Conservation (phyloP, 2,329 filamentous ascomycete species). For the Diplodia seriata region DNA sequence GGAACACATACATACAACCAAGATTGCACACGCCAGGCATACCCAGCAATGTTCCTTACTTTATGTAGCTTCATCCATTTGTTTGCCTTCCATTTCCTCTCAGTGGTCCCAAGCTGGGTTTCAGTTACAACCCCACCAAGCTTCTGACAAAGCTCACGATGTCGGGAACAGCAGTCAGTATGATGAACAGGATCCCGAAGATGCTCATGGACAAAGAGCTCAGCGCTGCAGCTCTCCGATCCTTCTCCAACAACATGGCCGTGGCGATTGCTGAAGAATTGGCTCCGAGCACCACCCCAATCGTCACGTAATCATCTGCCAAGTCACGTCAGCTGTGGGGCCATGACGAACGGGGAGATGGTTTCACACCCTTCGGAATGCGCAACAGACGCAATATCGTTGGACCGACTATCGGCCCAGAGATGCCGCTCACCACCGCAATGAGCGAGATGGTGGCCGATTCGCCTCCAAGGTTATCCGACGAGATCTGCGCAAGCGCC, state of each 20-base stretch:
- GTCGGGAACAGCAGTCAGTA: slow-evolving; percentile 63
- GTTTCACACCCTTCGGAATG: slow-evolving; percentile 59
- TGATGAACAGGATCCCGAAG: slow-evolving; percentile 65
- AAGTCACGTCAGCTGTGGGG: no score
- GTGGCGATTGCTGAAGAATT: slow-evolving; percentile 68
- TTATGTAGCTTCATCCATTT: no score
- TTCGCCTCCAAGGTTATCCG: slow-evolving; percentile 64
- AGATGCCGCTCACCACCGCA: slow-evolving; percentile 65
- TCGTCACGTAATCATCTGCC: slow-evolving; percentile 67
- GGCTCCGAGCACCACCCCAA: slow-evolving; percentile 67
- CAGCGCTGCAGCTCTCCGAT: slow-evolving; percentile 65
- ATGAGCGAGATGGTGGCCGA: slow-evolving; percentile 62
- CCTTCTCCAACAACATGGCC: slow-evolving; percentile 62
- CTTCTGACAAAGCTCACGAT: slow-evolving; percentile 55
- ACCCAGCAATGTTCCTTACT: no score
- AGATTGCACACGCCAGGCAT: no score
- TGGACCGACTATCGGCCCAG: slow-evolving; percentile 64
- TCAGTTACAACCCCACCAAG: slow-evolving; percentile 37
- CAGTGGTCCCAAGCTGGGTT: no score
- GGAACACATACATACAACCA: no score
- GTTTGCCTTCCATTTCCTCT: no score
- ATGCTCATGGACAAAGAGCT: slow-evolving; percentile 67
- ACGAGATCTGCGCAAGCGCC: slow-evolving; percentile 65
- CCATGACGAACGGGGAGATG: neutral
- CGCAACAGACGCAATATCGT: slow-evolving; percentile 57